phyloP scores from a whole-genome alignment of 345 rosid species.

The Euphorbia tirucalli region DNA sequence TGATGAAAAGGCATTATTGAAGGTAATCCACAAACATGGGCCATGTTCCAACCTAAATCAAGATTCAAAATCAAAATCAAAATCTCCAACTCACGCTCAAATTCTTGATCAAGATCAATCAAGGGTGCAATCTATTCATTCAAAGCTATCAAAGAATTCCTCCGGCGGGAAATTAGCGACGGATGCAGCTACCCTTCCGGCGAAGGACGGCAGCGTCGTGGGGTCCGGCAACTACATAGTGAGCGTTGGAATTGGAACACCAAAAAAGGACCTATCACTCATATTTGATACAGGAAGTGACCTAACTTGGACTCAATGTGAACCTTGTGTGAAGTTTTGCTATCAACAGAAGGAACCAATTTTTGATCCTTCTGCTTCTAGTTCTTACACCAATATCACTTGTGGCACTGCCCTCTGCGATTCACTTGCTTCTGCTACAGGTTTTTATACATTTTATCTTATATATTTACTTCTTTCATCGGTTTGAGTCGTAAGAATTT shows the following conservation, averaged over 20 bases:
- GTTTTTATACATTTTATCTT: constrained; percentile 20
- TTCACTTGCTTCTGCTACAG: constrained; percentile 51
- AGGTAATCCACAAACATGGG: constrained; percentile 64
- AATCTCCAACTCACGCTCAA: constrained; percentile 35
- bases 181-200: constrained; percentile 46
- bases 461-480: background rate
- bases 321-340: constrained; percentile 27
- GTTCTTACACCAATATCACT: constrained; percentile 55
- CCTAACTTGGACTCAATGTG: constrained; percentile 33
- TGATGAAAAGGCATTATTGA: constrained; percentile 42
- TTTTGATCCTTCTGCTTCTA: constrained; percentile 29
- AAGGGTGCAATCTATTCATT: constrained; percentile 59
- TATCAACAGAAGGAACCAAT: constrained; percentile 24
- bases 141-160: constrained; percentile 30
- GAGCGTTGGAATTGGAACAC: constrained; percentile 28
- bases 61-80: constrained; percentile 2
- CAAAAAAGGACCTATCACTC: constrained; percentile 19
- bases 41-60: constrained; percentile 44
- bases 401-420: constrained; percentile 47
- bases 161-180: constrained; percentile 16
- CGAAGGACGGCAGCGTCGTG: constrained; percentile 48
- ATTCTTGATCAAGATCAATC: constrained; percentile 59
- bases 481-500: background rate
- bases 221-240: constrained; percentile 32
- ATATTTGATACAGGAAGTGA: constrained; percentile 34